Evolutionary conservation across 371 early-diverging fungal genomes (phyloP), one percentile per base, ranked within the genome.

Genomic region (Neoconidiobolus thromboides): DNA sequence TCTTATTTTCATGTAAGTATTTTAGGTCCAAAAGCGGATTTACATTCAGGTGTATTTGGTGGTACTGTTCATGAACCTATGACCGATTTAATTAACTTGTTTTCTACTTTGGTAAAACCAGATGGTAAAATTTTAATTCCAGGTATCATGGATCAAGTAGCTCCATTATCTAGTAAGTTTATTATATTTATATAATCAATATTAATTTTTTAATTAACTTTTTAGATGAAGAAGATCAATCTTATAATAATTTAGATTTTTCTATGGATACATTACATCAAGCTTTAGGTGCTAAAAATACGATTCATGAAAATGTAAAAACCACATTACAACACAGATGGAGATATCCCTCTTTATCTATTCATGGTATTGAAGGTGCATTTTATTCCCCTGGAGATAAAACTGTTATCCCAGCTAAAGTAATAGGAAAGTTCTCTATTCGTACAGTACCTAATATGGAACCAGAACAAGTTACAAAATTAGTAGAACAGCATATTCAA

Each of bases 41-140:
- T 96, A 58, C 96, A 96, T 75, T 89, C 89, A 64, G 96, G 96
- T 69, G 91, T 96, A 51, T 96, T 93, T 75, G 97, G 93, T 66
- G 93, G 92, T 57, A 88, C 89, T 36, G 86, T 94, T 51, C 92
- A 95, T 69, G 97, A 96, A 75, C 97, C 97, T 53, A 94, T 94
- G 95, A 87, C 87, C 51, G 95, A 93, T 69, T 72, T 96, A 62
- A 71, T 89, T 62, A 71, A 76, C 50, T 65, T 96, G 58, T 81
- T 96, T 81, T 72, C 80, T 65, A 85, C 76, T 68, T 78, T 96
- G 55, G 95, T 95, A 50, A 71, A 76, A 44, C 83, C 83, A 41
- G 68, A 86, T 58, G 97, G 97, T 63, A 78, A 82, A 68, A 95
- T 96, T 63, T 77, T 87, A 57, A 73, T 96, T 55, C 92, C 94